Evolutionary conservation across 2,329 filamentous ascomycete genomes (phyloP), one percentile per base, ranked within the genome.

Genomic region (Epichloe coenophiala): DNA sequence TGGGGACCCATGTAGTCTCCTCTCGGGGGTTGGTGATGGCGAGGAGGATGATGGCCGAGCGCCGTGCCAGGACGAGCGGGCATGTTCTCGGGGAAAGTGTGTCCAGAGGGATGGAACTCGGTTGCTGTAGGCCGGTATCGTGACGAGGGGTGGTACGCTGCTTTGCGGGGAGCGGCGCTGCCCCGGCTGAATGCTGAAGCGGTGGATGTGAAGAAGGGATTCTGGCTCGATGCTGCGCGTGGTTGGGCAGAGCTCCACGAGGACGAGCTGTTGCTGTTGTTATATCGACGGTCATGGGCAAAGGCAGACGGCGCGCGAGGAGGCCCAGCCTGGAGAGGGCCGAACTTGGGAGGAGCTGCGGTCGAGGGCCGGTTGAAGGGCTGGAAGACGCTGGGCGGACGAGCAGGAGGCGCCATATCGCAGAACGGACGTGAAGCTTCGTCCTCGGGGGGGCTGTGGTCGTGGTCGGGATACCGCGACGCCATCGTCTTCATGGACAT

Each of bases 41-140:
- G 42, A 33, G 27, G 41, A 33, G 23, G 23, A n/a, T 40, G 47
- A 27, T 53, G 48, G 12, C 53, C 55, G 38, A 57, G 61, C 21
- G 57, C 55, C 6, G 55, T 59, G 44, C 57, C 58, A 7, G 51
- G 51, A 17, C 51, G 51, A 12, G 23, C 7, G 31, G 51, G 48
- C 21, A 17, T 33, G 12, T 36, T 33, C 17, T 50, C 48, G 12
- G 42, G 33, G 9, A 44, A 43, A 11, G 23, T 12, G 19, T 48
- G 19, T 17, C 42, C 41, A 19, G 42, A 43, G 13, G 62, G 63
- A 27, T 61, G 63, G 27, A 65, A 64, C 49, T 68, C 65, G 4
- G 60, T 57, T n/a, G 61, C 63, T 36, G 58, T 62, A 36, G 63
- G 60, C 8, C 64, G 60, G 53, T 67, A 69, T 11, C 54, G 55